Evolutionary conservation across 75 land plant species (phyloP).

Genomic region (Cunninghamia lanceolata): DNA sequence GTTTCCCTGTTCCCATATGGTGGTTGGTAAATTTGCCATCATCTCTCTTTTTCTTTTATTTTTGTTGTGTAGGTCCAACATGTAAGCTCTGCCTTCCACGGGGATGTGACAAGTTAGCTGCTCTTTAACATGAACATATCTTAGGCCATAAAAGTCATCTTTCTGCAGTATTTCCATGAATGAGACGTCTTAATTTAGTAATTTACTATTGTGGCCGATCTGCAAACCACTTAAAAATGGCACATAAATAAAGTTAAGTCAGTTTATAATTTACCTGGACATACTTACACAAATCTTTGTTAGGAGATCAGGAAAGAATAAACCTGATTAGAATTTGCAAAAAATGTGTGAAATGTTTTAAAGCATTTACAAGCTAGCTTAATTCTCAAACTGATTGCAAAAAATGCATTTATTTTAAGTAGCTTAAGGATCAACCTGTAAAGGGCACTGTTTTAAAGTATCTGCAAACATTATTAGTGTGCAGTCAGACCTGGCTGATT

Average conservation of each 20-base stretch:
- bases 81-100: too few relatives aligned
- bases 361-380: not conserved
- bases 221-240: not conserved
- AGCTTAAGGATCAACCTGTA: not conserved
- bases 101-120: too few relatives aligned
- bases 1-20: too few relatives aligned
- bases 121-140: too few relatives aligned
- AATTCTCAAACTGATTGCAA: not conserved
- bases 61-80: too few relatives aligned
- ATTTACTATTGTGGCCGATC: too few relatives aligned
- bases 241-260: not conserved
- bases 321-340: not conserved
- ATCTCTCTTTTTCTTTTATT: too few relatives aligned
- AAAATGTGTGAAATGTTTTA: not conserved
- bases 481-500: not conserved
- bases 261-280: not conserved
- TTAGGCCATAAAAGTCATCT: too few relatives aligned
- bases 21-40: too few relatives aligned
- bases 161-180: too few relatives aligned
- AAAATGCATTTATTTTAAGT: not conserved
- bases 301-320: not conserved
- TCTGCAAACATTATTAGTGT: not conserved
- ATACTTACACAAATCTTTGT: not conserved
- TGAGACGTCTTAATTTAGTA: too few relatives aligned
- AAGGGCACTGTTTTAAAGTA: too few relatives aligned